Evolutionary conservation across 2,329 filamentous ascomycete genomes (phyloP), one percentile per base, ranked within the genome.

Genomic region (Rachicladosporium sp.): DNA sequence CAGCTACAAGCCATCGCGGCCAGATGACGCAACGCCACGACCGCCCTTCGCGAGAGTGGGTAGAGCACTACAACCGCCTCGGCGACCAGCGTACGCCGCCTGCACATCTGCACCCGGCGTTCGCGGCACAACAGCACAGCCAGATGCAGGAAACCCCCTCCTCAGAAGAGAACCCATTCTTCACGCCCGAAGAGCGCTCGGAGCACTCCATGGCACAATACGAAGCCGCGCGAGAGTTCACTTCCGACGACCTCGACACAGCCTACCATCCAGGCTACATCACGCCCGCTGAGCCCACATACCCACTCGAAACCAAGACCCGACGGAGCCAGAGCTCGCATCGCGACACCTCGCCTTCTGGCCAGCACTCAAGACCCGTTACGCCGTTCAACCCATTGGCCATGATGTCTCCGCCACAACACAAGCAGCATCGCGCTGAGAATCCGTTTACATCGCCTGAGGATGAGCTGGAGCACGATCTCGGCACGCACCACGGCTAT

Each of bases 311-410:
- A 33, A 7, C 13, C 23, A 9, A 30, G 35, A 29, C 39, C 23
- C 23, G 23, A 27, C 23, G 39, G 11, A 36, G 34, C n/a, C 39
- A 37, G 10, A 41, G 39, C 39, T 41, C 38, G 5, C 31, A 27
- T 30, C 29, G 38, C 10, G 35, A 33, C 10, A 41, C 42, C 5
- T 36, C 23, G 5, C 27, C 15, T 31, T 37, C 37, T 7, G 29
- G 29, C 9, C 12, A 21, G 12, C 23, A 29, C 4, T 40, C 41
- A 2, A 33, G 43, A 2, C 43, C 43, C 29, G 35, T 40, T 3
- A 44, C 43, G 12, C 43, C 43, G 2, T 44, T 44, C 39, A 38
- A 36, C 2, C 43, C 43, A 10, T 32, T 42, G 33, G 36, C 39
- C 39, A 44, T 44, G 43, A 36, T 42, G 29, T 30, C 27, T 11